phyloP scores from a whole-genome alignment of 306 rosid genomes.

The Ormosia emarginata region DNA sequence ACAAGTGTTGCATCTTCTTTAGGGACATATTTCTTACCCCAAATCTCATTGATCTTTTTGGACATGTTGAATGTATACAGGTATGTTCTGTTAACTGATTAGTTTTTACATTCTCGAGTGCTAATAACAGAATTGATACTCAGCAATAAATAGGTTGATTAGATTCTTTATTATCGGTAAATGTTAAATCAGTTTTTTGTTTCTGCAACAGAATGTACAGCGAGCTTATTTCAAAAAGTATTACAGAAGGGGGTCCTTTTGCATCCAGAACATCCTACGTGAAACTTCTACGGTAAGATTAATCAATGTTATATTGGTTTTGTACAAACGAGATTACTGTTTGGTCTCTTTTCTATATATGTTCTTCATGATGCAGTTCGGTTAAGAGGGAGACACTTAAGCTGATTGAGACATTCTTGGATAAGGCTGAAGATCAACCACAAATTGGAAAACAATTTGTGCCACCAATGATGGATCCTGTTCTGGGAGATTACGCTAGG shows the following conservation, averaged over 20 bases:
- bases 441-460: constrained; percentile 97
- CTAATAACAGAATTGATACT: neutral
- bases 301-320: neutral
- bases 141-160: neutral
- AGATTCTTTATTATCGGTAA: neutral
- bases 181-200: neutral
- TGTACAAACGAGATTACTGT: neutral
- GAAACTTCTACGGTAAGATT: constrained; percentile 76
- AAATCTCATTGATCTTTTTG: constrained; percentile 81
- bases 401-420: constrained; percentile 94
- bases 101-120: neutral
- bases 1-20: constrained; percentile 88
- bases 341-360: neutral
- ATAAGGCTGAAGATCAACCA: constrained; percentile 97
- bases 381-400: constrained; percentile 97
- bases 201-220: constrained; percentile 86
- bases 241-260: constrained; percentile 85
- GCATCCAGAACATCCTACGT: constrained; percentile 90
- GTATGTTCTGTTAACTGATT: constrained; percentile 28
- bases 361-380: constrained; percentile 54
- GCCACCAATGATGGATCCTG: constrained; percentile 99
- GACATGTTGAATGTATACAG: constrained; percentile 99
- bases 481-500: constrained; percentile 92
- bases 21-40: constrained; percentile 92
- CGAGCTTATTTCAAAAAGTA: constrained; percentile 91